Percentiles rank a stretch among this genome's conserved stretches.
phyloP scores from a whole-genome alignment of 1,284 basidiomycete species.

The Calocybe gambosa region DNA sequence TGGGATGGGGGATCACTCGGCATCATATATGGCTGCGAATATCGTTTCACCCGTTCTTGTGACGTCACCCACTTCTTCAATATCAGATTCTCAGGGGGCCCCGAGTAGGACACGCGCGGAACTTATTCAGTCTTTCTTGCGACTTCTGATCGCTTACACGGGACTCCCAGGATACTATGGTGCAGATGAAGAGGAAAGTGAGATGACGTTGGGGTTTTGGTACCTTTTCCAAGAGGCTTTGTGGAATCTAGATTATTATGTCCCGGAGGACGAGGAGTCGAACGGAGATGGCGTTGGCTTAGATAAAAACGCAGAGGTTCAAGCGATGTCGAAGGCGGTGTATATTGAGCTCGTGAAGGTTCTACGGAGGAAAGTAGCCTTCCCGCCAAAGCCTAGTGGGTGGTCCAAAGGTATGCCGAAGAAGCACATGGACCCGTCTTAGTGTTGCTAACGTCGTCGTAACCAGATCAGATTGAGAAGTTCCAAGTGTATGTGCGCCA shows the following conservation, averaged over 20 bases:
- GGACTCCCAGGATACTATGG: constrained; percentile 72
- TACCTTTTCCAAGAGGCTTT: constrained; percentile 84
- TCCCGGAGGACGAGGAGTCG: constrained; percentile 32
- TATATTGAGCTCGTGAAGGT: constrained; percentile 60
- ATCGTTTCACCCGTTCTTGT: constrained; percentile 42
- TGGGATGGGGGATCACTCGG: constrained; percentile 80
- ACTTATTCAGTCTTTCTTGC: constrained; percentile 66
- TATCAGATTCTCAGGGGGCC: constrained; percentile 16
- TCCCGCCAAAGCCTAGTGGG: constrained; percentile 46
- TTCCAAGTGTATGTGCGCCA: constrained; percentile 52
- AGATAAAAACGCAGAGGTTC: constrained; percentile 26
- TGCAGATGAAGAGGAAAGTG: constrained; percentile 79
- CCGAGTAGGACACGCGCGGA: constrained; percentile 35
- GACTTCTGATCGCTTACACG: constrained; percentile 68
- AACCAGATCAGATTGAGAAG: constrained; percentile 64
- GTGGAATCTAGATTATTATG: constrained; percentile 67
- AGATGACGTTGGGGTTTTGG: constrained; percentile 84
- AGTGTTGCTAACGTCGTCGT: constrained; percentile 2
- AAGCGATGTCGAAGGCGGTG: constrained; percentile 62
- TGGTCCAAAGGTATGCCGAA: constrained; percentile 63
- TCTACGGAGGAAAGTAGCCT: constrained; percentile 68
- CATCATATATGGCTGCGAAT: constrained; percentile 69
- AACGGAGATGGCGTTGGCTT: constrained; percentile 26
- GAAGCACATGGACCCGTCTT: constrained; percentile 1
- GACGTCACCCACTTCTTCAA: constrained; percentile 15